A percentile compares a stretch with the other conserved stretches of the same genome.
Conservation (phyloP, 768 basidiomycete genomes). For the Mycena haematopus region DNA sequence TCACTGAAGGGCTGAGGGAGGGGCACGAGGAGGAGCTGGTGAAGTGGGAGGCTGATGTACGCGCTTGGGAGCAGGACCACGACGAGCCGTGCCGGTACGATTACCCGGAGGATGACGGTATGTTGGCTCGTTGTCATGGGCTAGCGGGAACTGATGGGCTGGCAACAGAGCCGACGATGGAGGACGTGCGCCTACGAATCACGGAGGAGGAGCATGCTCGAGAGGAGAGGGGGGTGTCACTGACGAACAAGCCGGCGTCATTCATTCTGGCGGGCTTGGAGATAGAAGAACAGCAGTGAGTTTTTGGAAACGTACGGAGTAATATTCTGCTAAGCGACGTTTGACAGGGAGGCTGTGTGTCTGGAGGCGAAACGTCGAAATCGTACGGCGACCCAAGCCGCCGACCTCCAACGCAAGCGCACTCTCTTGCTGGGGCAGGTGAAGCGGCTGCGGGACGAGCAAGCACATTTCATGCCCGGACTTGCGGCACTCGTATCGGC, state of each 20-base stretch:
- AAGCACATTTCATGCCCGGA: not conserved
- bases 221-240: not conserved
- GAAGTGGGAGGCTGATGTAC: not conserved
- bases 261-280: slow-evolving; percentile 25
- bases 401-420: not conserved
- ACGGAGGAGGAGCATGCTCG: slow-evolving; percentile 25
- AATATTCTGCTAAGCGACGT: too few species aligned
- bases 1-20: not conserved
- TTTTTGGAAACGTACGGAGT: not conserved
- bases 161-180: not conserved
- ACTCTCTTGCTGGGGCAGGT: not conserved
- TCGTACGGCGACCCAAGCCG: slow-evolving; percentile 3
- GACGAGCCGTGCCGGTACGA: not conserved
- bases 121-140: not conserved
- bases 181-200: slow-evolving; percentile 12
- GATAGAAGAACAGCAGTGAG: slow-evolving; percentile 18
- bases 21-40: not conserved
- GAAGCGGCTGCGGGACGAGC: not conserved
- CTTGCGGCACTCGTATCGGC: not conserved
- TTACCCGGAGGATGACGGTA: slow-evolving; percentile 1
- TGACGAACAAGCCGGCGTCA: not conserved
- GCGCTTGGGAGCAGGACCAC: not conserved
- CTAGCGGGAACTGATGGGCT: not conserved
- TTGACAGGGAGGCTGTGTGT: not conserved
- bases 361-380: not conserved